Base-by-base conservation (phyloP, 2,329 filamentous ascomycete genomes). In the Penicillium sp. region DNA sequence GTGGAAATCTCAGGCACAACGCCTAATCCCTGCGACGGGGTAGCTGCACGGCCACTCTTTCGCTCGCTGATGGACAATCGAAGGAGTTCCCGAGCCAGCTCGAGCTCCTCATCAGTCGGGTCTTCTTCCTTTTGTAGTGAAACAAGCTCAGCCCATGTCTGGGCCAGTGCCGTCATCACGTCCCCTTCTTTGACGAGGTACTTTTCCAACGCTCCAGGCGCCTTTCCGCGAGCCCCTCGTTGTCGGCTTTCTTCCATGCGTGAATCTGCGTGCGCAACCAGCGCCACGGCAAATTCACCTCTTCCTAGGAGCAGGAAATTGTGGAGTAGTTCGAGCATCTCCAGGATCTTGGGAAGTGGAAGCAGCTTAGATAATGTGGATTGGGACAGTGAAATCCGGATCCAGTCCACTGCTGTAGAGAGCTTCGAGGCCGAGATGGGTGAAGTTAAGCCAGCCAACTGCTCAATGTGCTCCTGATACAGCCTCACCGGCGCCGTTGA, bases 281-380 rank as follows among this genome's bases (percentile, higher is more conserved):
- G 72, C 0, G 87, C 86, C 71, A 93, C 84, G 18, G 91, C 89
- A 67, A 98, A 98, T 67, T 97, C 93, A 45, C 92, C 92, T 29
- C 89, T 81, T 1, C 87, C 86, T 0, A 98, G 78, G 2, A 98
- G 78, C 58, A 96, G 89, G 70, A 95, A 96, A 49, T 93, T 85
- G 42, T 91, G 81, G 1, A 96, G 77, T 7, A 96, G 76, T 25
- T 83, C 81, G 12, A 97, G 75, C 43, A 88, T 82, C 56, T 93
- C 86, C 5, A 89, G 74, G 3, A 95, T 89, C 60, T 82, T 87
- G 9, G 81, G 78, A 5, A 90, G 74, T 0, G 93, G 93, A 3
- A 98, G 71, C 0, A 97, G 77, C 61, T 87, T 86, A 45, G 92
- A 89, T 3, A 97, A 75, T 0, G 87, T 87, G 29, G 89, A 95